phyloP scores from a whole-genome alignment of 805 yeast species.

The Jamesozyma hellenica region DNA sequence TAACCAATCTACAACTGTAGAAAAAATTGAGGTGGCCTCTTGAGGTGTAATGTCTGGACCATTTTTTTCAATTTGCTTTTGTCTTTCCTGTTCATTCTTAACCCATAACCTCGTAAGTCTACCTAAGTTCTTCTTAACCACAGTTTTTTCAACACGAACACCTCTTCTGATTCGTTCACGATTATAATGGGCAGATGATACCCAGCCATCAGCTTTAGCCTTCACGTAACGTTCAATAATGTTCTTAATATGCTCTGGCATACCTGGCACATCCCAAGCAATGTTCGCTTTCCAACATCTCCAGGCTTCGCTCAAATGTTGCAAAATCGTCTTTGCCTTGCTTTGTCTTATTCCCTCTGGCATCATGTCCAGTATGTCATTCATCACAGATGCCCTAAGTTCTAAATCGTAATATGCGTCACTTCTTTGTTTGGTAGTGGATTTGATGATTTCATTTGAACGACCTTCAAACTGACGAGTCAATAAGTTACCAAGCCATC shows the following conservation, averaged over 20 bases:
- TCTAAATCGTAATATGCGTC: constrained; percentile 94
- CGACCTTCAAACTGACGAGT: constrained; percentile 96
- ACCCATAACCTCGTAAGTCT: constrained; percentile 87
- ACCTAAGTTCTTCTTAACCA: constrained; percentile 87
- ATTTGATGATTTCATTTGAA: constrained; percentile 83
- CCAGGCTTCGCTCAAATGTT: constrained; percentile 97
- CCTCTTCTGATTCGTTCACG: constrained; percentile 83
- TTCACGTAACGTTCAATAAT: constrained; percentile 83
- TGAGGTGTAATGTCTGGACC: constrained; percentile 83
- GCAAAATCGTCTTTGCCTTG: constrained; percentile 77
- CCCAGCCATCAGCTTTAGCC: constrained; percentile 96
- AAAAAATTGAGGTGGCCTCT: constrained; percentile 80
- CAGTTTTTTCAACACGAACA: constrained; percentile 89
- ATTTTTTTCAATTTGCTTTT: constrained; percentile 61
- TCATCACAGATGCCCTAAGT: constrained; percentile 86
- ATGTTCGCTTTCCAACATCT: constrained; percentile 98
- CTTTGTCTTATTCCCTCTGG: constrained; percentile 88
- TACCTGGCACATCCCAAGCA: constrained; percentile 95
- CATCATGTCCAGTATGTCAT: constrained; percentile 92
- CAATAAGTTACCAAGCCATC: constrained; percentile 88
- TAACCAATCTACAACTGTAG: constrained; percentile 85
- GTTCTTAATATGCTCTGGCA: constrained; percentile 81
- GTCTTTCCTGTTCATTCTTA: constrained; percentile 84
- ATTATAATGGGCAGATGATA: constrained; percentile 83
- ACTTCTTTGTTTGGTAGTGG: constrained; percentile 88